Percentiles rank a stretch among this genome's conserved stretches.
Conservation (phyloP, 352 stramenopile species). For the Nothophytophthora sp. region DNA sequence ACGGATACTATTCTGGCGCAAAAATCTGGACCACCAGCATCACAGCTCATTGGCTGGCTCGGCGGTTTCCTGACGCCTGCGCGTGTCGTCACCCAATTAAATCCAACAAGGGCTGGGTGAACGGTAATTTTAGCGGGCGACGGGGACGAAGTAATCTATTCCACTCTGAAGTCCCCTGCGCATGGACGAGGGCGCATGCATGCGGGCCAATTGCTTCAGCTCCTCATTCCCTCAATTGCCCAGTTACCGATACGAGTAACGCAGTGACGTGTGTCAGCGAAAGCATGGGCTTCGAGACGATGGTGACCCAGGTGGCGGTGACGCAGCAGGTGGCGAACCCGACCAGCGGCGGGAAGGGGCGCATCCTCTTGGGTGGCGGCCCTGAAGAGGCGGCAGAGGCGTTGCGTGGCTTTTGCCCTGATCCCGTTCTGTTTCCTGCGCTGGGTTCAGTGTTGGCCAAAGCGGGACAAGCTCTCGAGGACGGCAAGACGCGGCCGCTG, state of each 20-base stretch:
- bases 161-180: background rate
- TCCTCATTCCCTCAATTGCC: background rate
- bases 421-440: constrained; percentile 5
- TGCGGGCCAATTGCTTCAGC: background rate
- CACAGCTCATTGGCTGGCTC: no score
- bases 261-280: no score
- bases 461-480: background rate
- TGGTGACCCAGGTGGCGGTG: background rate
- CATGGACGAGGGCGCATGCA: background rate
- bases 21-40: no score
- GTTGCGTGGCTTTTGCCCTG: constrained; percentile 3
- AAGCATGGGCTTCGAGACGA: no score
- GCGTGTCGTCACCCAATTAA: no score
- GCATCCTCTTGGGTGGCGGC: background rate
- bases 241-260: background rate
- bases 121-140: no score
- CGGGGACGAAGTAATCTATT: no score
- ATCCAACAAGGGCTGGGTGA: no score
- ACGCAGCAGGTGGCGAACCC: background rate
- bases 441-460: constrained; percentile 1
- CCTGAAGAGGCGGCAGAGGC: background rate
- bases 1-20: no score
- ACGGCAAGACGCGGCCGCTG: background rate
- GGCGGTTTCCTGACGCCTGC: no score
- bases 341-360: background rate